Evolutionary conservation across 129 eudicot genomes (phyloP).

Genomic region (Pulicaria dysenterica): DNA sequence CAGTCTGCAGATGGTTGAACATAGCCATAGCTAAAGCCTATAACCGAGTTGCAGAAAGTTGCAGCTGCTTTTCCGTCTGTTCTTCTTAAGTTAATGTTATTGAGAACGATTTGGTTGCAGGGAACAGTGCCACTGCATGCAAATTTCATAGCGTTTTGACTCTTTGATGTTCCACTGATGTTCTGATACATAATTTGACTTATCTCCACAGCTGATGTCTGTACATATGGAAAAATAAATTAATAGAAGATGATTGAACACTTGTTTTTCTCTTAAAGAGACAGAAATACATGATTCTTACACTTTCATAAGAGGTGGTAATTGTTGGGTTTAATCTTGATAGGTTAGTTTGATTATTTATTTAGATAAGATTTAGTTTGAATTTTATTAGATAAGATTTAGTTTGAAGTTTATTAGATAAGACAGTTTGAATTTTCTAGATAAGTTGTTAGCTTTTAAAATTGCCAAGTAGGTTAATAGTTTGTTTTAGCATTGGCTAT

Average conservation of each 20-base stretch:
- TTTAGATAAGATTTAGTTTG: too few species aligned
- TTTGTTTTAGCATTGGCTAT: too few species aligned
- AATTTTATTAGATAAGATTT: too few species aligned
- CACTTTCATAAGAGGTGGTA: background rate
- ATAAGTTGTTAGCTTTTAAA: too few species aligned
- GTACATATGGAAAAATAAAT: background rate
- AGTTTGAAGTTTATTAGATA: too few species aligned
- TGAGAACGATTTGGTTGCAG: constrained; percentile 68
- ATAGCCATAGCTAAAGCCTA: constrained; percentile 55
- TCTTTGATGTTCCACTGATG: constrained; percentile 77
- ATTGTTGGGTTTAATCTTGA: too few species aligned
- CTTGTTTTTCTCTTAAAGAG: background rate
- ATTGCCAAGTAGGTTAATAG: too few species aligned
- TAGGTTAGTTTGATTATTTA: too few species aligned
- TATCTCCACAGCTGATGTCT: constrained; percentile 90
- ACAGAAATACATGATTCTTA: background rate
- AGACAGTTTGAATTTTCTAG: too few species aligned
- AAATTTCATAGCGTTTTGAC: constrained; percentile 69
- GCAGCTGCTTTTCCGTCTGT: constrained; percentile 61
- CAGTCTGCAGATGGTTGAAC: constrained; percentile 83
- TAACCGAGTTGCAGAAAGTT: constrained; percentile 76
- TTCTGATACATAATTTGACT: constrained; percentile 77
- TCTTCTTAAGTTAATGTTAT: constrained; percentile 57
- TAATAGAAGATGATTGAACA: background rate
- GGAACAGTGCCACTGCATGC: constrained; percentile 91